Conservation (phyloP, 73 alveolate genomes). For the Strombidium stylifer region DNA sequence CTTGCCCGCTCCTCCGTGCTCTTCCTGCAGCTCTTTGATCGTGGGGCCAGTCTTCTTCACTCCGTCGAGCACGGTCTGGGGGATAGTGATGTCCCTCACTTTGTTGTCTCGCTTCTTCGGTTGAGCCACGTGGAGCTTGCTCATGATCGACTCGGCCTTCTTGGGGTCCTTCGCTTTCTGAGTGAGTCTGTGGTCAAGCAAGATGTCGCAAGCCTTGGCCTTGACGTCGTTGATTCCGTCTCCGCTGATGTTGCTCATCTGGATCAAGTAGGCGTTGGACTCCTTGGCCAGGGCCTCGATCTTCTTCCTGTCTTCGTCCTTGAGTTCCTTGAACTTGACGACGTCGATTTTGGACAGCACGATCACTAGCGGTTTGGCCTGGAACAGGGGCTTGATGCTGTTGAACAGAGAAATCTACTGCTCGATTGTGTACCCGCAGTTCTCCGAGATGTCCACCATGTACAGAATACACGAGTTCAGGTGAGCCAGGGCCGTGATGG, state of each 20-base stretch:
- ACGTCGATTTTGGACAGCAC: constrained; percentile 95
- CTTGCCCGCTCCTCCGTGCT: constrained; percentile 97
- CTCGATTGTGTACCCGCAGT: constrained; percentile 95
- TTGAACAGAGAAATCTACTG: constrained; percentile 92
- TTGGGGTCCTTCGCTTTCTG: constrained; percentile 82
- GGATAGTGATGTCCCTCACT: constrained; percentile 76
- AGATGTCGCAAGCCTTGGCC: constrained; percentile 90
- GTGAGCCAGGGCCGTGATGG: constrained; percentile 99
- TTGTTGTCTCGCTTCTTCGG: constrained; percentile 85
- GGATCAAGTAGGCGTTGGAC: constrained; percentile 78
- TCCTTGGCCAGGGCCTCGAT: constrained; percentile 81
- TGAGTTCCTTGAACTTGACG: constrained; percentile 76
- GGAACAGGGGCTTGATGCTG: constrained; percentile 96
- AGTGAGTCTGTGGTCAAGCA: constrained; percentile 82
- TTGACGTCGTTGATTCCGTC: constrained; percentile 89
- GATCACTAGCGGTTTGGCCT: constrained; percentile 95
- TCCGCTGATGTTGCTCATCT: constrained; percentile 88
- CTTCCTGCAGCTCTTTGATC: constrained; percentile 84
- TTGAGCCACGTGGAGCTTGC: constrained; percentile 86
- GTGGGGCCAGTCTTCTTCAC: constrained; percentile 73
- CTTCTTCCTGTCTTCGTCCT: constrained; percentile 60
- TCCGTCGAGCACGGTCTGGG: constrained; percentile 69
- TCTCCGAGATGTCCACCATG: constrained; percentile 98
- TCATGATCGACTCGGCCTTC: constrained; percentile 78
- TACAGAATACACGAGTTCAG: constrained; percentile 86